Conservation (phyloP, 345 rosid species). For the Firmiana major region DNA sequence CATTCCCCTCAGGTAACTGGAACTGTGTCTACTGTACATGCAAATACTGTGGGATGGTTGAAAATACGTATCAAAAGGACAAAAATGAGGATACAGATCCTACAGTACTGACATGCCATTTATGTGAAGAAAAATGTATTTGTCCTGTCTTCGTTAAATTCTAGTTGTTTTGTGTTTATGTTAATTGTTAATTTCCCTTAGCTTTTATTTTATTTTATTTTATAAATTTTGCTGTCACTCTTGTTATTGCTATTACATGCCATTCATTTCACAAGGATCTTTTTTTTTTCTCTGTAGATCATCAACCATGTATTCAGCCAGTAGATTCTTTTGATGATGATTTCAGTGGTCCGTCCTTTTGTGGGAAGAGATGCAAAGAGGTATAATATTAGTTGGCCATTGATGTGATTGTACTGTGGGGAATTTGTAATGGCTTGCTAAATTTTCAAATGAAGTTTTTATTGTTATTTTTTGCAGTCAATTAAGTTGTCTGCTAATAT, state of each 20-base stretch:
- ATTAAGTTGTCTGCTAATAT: not conserved
- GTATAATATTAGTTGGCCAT: constrained; percentile 33
- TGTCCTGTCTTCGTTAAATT: constrained; percentile 1
- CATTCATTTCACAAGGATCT: constrained; percentile 10
- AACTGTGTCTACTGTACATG: constrained; percentile 83
- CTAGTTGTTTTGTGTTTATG: not conserved
- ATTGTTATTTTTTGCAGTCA: not conserved
- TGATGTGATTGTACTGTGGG: not conserved
- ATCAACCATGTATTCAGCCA: constrained; percentile 48
- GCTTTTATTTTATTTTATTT: not conserved
- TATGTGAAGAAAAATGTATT: constrained; percentile 87
- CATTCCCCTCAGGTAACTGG: constrained; percentile 84
- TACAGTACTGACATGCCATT: constrained; percentile 41
- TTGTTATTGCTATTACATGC: constrained; percentile 5
- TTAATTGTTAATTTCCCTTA: not conserved
- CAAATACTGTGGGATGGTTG: constrained; percentile 65
- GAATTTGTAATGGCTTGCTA: not conserved
- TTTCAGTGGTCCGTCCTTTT: constrained; percentile 39
- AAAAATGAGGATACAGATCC: constrained; percentile 24
- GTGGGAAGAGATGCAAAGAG: constrained; percentile 83
- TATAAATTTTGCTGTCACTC: not conserved
- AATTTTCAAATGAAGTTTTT: not conserved
- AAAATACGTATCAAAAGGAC: constrained; percentile 26
- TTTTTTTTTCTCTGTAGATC: constrained; percentile 54
- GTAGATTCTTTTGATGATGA: constrained; percentile 32